phyloP scores from a whole-genome alignment of 2,329 filamentous ascomycete species.

The Diplodia scrobiculata region DNA sequence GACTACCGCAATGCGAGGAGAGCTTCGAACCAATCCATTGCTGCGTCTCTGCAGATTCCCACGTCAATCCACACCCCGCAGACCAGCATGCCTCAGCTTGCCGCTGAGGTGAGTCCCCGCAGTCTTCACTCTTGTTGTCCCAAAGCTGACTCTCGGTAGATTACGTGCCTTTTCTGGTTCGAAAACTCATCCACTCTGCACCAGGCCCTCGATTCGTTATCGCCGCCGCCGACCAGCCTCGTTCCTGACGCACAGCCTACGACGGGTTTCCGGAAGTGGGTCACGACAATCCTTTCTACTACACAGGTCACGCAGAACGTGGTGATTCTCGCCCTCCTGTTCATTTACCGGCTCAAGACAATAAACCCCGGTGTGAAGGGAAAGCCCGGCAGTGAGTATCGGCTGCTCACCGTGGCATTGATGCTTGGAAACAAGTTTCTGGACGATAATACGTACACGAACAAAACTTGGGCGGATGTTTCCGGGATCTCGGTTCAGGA shows the following conservation, averaged over 20 bases:
- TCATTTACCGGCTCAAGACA: constrained; percentile 90
- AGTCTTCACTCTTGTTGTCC: constrained; percentile 15
- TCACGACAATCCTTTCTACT: constrained; percentile 83
- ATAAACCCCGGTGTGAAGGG: constrained; percentile 87
- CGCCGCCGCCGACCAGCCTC: constrained; percentile 55
- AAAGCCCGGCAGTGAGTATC: constrained; percentile 88
- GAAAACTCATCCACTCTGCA: constrained; percentile 80
- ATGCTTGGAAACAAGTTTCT: constrained; percentile 99
- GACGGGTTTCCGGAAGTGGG: constrained; percentile 88
- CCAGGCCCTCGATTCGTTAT: constrained; percentile 66
- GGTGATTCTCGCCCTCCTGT: constrained; percentile 82
- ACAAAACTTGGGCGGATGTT: constrained; percentile 99
- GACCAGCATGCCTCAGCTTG: constrained; percentile 45
- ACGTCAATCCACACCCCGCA: constrained; percentile 44
- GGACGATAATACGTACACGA: constrained; percentile 98
- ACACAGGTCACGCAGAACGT: constrained; percentile 97
- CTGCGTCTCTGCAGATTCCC: constrained; percentile 38
- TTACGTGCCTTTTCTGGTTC: constrained; percentile 98
- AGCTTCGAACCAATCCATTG: constrained; percentile 31
- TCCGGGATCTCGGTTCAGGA: constrained; percentile 91
- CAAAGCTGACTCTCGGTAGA: constrained; percentile 53
- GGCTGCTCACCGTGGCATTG: constrained; percentile 86
- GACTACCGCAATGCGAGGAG: constrained; percentile 18
- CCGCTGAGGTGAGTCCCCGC: constrained; percentile 41
- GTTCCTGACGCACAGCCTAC: constrained; percentile 73